phyloP scores from a whole-genome alignment of 2,329 filamentous ascomycete genomes.

The Amphichorda felina region DNA sequence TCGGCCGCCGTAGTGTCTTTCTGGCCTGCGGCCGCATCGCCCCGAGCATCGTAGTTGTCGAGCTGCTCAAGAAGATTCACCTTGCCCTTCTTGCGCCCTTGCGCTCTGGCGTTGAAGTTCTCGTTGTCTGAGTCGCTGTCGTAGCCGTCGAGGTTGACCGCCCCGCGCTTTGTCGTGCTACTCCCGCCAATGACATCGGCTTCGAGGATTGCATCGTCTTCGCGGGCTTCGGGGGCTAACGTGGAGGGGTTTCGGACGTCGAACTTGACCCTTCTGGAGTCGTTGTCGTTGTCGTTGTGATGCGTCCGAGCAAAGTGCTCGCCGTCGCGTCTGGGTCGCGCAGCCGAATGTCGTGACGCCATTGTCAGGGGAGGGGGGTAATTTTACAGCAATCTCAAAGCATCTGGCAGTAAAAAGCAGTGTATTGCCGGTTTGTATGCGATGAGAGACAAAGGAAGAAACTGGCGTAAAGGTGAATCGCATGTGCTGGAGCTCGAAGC shows the following conservation, averaged over 20 bases:
- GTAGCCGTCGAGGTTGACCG: constrained; percentile 93
- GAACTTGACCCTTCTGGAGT: constrained; percentile 73
- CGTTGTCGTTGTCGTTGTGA: constrained; percentile 41
- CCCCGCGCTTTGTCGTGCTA: constrained; percentile 74
- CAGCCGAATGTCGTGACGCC: constrained; percentile 49
- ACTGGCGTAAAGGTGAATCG: too few relatives aligned
- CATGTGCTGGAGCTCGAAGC: too few relatives aligned
- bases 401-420: too few relatives aligned
- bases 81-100: constrained; percentile 39
- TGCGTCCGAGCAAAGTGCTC: constrained; percentile 72
- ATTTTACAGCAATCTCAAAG: too few relatives aligned
- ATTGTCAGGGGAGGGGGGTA: constrained; percentile 18
- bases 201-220: constrained; percentile 63
- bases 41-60: constrained; percentile 39
- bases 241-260: constrained; percentile 91
- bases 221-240: constrained; percentile 69
- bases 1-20: constrained; percentile 19
- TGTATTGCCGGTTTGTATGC: too few relatives aligned
- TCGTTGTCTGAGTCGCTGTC: constrained; percentile 91
- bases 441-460: too few relatives aligned
- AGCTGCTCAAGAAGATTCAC: constrained; percentile 38
- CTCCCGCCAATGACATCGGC: constrained; percentile 84
- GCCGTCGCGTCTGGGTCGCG: constrained; percentile 71
- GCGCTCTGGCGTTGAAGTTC: constrained; percentile 67
- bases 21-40: constrained; percentile 14